Conservation (phyloP, 345 rosid genomes). For the Salix purpurea region DNA sequence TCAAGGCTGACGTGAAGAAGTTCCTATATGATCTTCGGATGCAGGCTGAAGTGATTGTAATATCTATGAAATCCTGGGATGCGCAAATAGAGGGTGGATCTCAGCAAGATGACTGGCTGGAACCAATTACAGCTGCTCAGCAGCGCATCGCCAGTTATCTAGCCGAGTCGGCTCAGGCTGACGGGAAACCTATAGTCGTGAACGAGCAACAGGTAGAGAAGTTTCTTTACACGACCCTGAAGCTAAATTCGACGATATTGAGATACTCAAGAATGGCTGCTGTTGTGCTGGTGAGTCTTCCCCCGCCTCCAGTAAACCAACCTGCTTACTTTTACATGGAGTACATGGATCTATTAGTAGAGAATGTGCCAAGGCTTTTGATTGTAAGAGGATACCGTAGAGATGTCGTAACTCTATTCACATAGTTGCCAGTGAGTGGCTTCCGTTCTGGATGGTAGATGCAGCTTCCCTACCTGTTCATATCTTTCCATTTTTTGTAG, state of each 20-base stretch:
- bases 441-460: conserved; percentile 3
- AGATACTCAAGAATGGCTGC: conserved; percentile 86
- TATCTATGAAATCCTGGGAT: conserved; percentile 95
- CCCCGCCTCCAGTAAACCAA: conserved; percentile 67
- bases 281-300: conserved; percentile 84
- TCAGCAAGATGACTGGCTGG: conserved; percentile 71
- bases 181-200: conserved; percentile 75
- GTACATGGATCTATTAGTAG: conserved; percentile 94
- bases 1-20: conserved; percentile 93
- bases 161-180: conserved; percentile 49
- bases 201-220: conserved; percentile 79
- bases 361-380: conserved; percentile 87
- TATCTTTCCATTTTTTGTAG: conserved; percentile 17
- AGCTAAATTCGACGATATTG: conserved; percentile 76
- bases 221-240: conserved; percentile 74
- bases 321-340: conserved; percentile 98
- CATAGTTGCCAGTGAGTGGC: conserved; percentile 37
- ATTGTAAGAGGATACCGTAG: conserved; percentile 97
- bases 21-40: conserved; percentile 94
- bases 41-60: conserved; percentile 97
- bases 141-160: conserved; percentile 61
- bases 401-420: conserved; percentile 95
- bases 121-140: conserved; percentile 72
- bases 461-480: conserved; percentile 17
- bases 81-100: conserved; percentile 50